Conservation (phyloP, 208 protist species). For the Trypanosoma mega region DNA sequence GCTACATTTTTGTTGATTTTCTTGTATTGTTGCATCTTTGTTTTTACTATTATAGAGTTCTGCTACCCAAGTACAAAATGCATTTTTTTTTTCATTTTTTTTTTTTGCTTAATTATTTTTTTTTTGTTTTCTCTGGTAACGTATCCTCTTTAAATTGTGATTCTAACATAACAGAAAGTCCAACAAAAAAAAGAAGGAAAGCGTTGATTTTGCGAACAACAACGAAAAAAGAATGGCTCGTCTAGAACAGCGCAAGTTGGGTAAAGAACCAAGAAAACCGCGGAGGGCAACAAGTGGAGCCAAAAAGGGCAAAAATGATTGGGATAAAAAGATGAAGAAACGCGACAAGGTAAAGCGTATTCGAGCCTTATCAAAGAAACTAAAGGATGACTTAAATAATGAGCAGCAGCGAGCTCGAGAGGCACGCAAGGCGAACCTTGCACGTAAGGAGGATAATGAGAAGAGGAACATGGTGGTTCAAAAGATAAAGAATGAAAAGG, state of each 20-base stretch:
- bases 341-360: conserved; percentile 62
- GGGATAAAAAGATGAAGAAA: conserved; percentile 81
- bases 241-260: conserved; percentile 66
- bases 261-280: conserved; percentile 54
- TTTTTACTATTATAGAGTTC: no score
- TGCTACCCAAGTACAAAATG: no score
- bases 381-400: conserved; percentile 83
- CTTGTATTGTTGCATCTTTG: conserved; percentile 13
- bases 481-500: conserved; percentile 89
- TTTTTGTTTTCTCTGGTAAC: neutral
- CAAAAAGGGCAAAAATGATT: conserved; percentile 37
- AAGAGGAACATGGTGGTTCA: conserved; percentile 92
- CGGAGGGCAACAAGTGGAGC: conserved; percentile 41
- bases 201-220: neutral
- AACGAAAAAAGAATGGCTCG: conserved; percentile 41
- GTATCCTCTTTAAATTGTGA: no score
- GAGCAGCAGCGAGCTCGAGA: conserved; percentile 76
- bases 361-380: conserved; percentile 56
- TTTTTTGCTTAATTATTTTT: conserved; percentile 1
- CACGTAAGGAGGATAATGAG: conserved; percentile 83
- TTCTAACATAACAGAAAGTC: no score
- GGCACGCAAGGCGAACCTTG: conserved; percentile 77
- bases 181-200: neutral
- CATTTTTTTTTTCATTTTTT: conserved; percentile 11
- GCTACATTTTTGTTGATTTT: conserved; percentile 1